Base-by-base conservation (phyloP, 257 asterid species). In the Nicotiana tomentosiformis region DNA sequence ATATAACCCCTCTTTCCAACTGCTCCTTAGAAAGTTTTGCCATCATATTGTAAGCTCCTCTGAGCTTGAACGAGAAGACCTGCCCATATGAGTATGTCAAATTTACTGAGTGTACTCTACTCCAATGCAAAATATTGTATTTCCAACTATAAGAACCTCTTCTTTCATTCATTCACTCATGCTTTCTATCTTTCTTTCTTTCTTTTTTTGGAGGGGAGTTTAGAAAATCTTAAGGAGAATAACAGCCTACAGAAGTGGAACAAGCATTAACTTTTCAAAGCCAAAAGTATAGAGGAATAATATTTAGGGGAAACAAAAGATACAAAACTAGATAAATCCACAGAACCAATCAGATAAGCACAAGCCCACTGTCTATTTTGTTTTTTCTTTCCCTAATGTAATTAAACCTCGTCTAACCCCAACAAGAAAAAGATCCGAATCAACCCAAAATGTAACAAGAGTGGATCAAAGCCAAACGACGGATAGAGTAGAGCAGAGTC, bases 11-110 rank as follows among this genome's bases (percentile, higher is more conserved):
- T 85, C 88, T 88, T 81, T 90, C 82, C 62, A 92, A 90, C 82
- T 90, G 94, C 86, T 91, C 96, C 77, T 82, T 90, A 14, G 97
- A 89, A 84, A 96, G 94, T 85, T 90, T 96, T 6, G 97, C 95
- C 99, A 96, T 94, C 99, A 96, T 96, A 78, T 96, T 96, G 83
- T 96, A 96, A 84, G 99, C 99, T 86, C 99, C 99, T 26, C 99
- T 95, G 83, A 94, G 91, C 91, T 94, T 94, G 89, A 94, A 94
- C 5, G 98, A 94, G 69, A 94, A 94, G 53, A 94, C 98, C 97
- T 94, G 87, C 77, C 84, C 77, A 56, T 81, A 69, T 23, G 39
- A 23, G 62, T 15, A 8, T 49, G 4, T 23, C 79, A 74, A 33
- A 49, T 46, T 49, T 14, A 49, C 46, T 81, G 61, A 81, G 78